phyloP scores from a whole-genome alignment of 1,284 basidiomycete genomes.

The Puccinia hordei region DNA sequence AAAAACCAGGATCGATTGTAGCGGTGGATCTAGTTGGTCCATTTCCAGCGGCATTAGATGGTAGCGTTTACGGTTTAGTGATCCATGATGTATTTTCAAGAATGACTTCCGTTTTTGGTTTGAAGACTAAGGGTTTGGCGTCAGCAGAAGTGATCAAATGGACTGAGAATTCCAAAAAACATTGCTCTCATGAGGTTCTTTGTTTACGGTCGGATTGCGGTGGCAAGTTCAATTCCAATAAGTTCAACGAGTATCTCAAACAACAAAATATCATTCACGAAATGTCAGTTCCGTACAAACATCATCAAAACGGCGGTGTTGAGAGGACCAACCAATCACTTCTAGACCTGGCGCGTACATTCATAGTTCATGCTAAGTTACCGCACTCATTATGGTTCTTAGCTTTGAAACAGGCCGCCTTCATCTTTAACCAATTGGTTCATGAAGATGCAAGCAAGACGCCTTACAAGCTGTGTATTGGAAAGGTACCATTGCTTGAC shows the following conservation, averaged over 20 bases:
- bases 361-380: background rate
- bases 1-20: background rate
- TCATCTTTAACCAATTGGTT: background rate
- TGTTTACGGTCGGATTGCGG: too few species aligned
- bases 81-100: too few species aligned
- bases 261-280: too few species aligned
- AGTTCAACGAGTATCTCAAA: too few species aligned
- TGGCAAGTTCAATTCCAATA: too few species aligned
- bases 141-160: background rate
- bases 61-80: too few species aligned
- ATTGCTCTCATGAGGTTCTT: background rate
- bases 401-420: background rate
- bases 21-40: slow-evolving; percentile 1
- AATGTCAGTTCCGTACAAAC: too few species aligned
- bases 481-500: background rate
- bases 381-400: too few species aligned
- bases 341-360: too few species aligned
- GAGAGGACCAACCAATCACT: slow-evolving; percentile 10
- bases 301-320: background rate
- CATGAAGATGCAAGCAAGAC: slow-evolving; percentile 1
- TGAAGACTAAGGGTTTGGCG: background rate
- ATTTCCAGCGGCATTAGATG: too few species aligned
- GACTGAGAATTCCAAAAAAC: background rate
- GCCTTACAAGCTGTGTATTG: background rate
- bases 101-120: too few species aligned